Evolutionary conservation across 2,329 filamentous ascomycete genomes (phyloP).

Genomic region (Aspergillus tanneri): DNA sequence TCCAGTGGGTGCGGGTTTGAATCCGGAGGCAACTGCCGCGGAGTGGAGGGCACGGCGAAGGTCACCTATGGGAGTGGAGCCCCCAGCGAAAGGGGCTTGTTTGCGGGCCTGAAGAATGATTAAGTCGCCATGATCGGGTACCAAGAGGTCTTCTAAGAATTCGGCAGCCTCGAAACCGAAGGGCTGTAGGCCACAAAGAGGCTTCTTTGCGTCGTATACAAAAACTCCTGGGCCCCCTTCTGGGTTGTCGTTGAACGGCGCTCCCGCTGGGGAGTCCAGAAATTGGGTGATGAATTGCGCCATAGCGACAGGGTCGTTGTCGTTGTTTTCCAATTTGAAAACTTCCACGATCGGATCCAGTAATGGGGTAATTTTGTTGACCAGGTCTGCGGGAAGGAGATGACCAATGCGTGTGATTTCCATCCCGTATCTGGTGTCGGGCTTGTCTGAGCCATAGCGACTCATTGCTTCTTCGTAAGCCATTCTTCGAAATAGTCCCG

Average conservation of each 20-base stretch:
- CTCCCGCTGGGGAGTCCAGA: slow-evolving; percentile 63
- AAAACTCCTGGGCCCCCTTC: slow-evolving; percentile 80
- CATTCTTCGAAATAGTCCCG: slow-evolving; percentile 56
- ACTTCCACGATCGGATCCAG: slow-evolving; percentile 70
- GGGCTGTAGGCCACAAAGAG: slow-evolving; percentile 72
- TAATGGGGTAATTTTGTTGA: slow-evolving; percentile 71
- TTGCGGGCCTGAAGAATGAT: slow-evolving; percentile 77
- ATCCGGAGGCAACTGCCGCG: slow-evolving; percentile 61
- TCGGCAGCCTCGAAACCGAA: slow-evolving; percentile 72
- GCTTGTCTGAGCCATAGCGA: slow-evolving; percentile 84
- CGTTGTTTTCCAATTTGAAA: slow-evolving; percentile 59
- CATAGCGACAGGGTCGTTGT: slow-evolving; percentile 54
- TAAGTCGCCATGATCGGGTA: slow-evolving; percentile 70
- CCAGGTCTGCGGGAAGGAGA: slow-evolving; percentile 62
- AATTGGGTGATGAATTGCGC: slow-evolving; percentile 66
- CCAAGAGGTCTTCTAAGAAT: slow-evolving; percentile 53
- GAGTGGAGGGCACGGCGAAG: slow-evolving; percentile 70
- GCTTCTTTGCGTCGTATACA: slow-evolving; percentile 69
- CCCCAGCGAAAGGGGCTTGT: slow-evolving; percentile 64
- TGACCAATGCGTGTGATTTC: slow-evolving; percentile 67
- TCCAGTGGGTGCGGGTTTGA: slow-evolving; percentile 52
- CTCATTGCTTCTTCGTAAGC: slow-evolving; percentile 77
- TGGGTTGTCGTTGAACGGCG: slow-evolving; percentile 64
- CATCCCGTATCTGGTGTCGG: slow-evolving; percentile 73
- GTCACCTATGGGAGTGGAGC: slow-evolving; percentile 70